These are phyloP conservation scores for Skeletonema menzelii DNA, from an alignment of 108 stramenopile species.

Conservation along the genomic window DNA sequence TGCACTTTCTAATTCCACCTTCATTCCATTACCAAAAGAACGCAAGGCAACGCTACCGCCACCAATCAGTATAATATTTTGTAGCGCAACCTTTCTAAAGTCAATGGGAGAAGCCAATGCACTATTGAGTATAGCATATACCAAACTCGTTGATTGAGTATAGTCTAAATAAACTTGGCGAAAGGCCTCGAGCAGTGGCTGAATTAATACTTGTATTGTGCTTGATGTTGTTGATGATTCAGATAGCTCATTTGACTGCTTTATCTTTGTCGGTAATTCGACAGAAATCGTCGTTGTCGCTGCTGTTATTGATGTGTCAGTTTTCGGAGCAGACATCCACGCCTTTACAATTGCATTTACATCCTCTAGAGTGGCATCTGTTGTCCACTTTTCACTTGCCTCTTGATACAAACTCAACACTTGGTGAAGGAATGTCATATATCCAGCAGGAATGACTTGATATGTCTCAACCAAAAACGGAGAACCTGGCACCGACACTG, in stretches of 20 bases:
- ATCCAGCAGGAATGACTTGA: conserved; percentile 25
- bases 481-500: conserved; percentile 14
- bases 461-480: conserved; percentile 26
- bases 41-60: conserved; percentile 33
- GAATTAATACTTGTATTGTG: conserved; percentile 5
- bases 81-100: conserved; percentile 21
- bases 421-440: conserved; percentile 24
- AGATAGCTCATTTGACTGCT: background rate
- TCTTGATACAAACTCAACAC: conserved; percentile 25
- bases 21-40: conserved; percentile 13
- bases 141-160: conserved; percentile 27
- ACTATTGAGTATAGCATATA: conserved; percentile 28
- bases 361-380: conserved; percentile 20
- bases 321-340: conserved; percentile 11
- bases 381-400: background rate
- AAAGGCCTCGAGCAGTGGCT: conserved; percentile 33
- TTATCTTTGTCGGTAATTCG: conserved; percentile 12
- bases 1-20: conserved; percentile 7
- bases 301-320: background rate
- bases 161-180: conserved; percentile 37
- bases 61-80: conserved; percentile 26
- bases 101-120: conserved; percentile 25
- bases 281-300: conserved; percentile 20
- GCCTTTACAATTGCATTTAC: conserved; percentile 33
- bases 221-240: background rate